A percentile compares a stretch with the other conserved stretches of the same genome.
Conservation (phyloP, 768 basidiomycete species). For the Auricularia heimuer region DNA sequence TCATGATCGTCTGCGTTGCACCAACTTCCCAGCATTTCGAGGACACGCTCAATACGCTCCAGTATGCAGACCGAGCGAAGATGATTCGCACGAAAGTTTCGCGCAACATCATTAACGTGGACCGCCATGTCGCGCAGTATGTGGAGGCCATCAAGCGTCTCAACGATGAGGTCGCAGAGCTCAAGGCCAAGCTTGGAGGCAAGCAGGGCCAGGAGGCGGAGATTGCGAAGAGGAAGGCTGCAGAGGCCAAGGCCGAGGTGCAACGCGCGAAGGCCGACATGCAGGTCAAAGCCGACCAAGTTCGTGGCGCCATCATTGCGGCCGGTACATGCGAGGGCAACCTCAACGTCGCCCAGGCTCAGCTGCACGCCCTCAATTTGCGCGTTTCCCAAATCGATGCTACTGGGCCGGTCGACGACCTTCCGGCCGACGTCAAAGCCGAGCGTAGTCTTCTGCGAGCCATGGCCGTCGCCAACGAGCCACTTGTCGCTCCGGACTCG, state of each 20-base stretch:
- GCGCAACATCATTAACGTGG: slow-evolving; percentile 88
- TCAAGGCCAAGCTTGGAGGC: slow-evolving; percentile 77
- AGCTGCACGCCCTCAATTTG: slow-evolving; percentile 50
- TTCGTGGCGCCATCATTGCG: slow-evolving; percentile 57
- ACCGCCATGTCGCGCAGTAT: slow-evolving; percentile 91
- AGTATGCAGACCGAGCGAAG: slow-evolving; percentile 96
- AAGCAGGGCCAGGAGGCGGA: slow-evolving; percentile 56
- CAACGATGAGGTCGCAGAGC: slow-evolving; percentile 70
- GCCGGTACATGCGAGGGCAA: slow-evolving; percentile 68
- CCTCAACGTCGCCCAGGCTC: slow-evolving; percentile 57
- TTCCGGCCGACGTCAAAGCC: slow-evolving; percentile 54
- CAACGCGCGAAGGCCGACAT: slow-evolving; percentile 67
- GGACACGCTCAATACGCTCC: slow-evolving; percentile 95
- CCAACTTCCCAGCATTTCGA: slow-evolving; percentile 95
- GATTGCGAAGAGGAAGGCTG: slow-evolving; percentile 51
- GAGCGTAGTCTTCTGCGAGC: slow-evolving; percentile 61
- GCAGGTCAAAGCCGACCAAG: slow-evolving; percentile 60
- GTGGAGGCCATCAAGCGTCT: slow-evolving; percentile 89
- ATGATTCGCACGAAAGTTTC: slow-evolving; percentile 98
- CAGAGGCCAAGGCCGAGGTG: slow-evolving; percentile 64
- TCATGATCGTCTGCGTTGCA: slow-evolving; percentile 97
- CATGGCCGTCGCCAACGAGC: slow-evolving; percentile 63
- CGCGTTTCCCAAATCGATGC: slow-evolving; percentile 41
- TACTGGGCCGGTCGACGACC: slow-evolving; percentile 15
- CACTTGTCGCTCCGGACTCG: slow-evolving; percentile 49